Base-by-base conservation (phyloP, 2,329 filamentous ascomycete genomes). In the Fusarium citri region DNA sequence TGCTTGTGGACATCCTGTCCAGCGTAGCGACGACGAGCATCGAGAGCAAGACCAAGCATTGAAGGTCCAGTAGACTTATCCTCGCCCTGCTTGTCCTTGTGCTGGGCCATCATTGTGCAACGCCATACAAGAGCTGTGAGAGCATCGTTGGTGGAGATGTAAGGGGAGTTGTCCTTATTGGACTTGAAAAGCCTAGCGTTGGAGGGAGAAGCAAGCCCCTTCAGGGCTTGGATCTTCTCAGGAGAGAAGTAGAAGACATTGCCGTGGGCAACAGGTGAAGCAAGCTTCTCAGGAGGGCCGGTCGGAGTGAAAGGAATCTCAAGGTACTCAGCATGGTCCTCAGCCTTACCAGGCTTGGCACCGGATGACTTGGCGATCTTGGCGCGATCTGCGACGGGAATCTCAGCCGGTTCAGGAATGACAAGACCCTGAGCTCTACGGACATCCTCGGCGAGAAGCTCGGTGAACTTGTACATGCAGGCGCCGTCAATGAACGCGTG, bases 231-330 rank as follows among this genome's bases (percentile, higher is more conserved):
- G 1, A 64, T 28, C n/a, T 41, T 64, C 10, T 64, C 59, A 0
- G 51, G 40, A 1, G 61, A 64, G 26, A 64, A 64, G 26, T 64
- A 64, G 18, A 64, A 64, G 30, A 64, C 20, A 11, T 64, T 46
- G 1, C 59, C 61, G 4, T 64, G 61, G 6, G 61, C 42, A 9
- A 64, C 25, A 1, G 59, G 61, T 11, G 60, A 45, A 10, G 40
- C 30, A 1, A 64, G 45, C 20, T 64, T 64, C 5, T 61, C 51
- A 18, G 61, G 61, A 14, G 59, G 51, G 1, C 45, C 61, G 1
- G 55, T 41, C 1, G 61, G 61, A 3, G 61, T 64, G 6, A 64
- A 59, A 2, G 61, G 59, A 11, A 64, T 12, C 23, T 64, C 61
- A 1, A 64, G 16, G 15, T 64, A 64, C 3, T 64, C 61, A 0